Base-by-base conservation (phyloP, 805 yeast genomes). In the Starmerella sirachaensis region DNA sequence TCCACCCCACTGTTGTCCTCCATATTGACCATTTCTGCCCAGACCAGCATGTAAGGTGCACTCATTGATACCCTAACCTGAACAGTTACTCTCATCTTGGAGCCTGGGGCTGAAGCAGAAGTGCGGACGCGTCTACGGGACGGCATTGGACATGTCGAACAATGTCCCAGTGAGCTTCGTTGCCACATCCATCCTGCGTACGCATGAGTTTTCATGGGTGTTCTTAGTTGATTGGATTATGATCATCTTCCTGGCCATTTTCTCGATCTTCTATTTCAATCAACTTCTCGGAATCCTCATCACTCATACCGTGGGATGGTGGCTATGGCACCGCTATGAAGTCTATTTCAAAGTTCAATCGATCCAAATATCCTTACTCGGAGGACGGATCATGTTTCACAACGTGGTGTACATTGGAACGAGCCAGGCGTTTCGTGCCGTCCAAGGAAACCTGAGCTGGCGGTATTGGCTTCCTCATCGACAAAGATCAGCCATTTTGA, bases 211-310 rank as follows among this genome's bases (percentile, higher is more conserved):
- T 48, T 58, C 64, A 40, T 76, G 83, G 93, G 83, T 82, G 17
- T 88, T 86, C 58, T 62, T 86, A 46, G 78, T 75, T 13, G 85
- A 83, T 55, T 84, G 95, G 93, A 59, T 80, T 22, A 61, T 85
- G 41, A 68, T 78, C 3, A 66, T 80, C 21, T 58, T 78, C 12
- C 64, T 81, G 1, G 63, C 77, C 0, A 51, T 82, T 1, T 69
- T 78, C 18, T 66, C 80, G 35, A 60, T 84, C 29, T 86, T 85
- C 62, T 81, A 78, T 60, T 72, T 84, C 59, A 76, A 79, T 49
- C 67, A 96, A 40, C 59, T 76, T 4, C 55, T 78, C 14, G 97
- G 88, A 9, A 64, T 66, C 30, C 12, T 70, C 1, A 18, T 83
- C 8, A 70, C 88, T 5, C 57, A 60, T 8, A 18, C 69, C 0